Conservation (phyloP, 352 stramenopile genomes). For the Phytopythium mirpurense region DNA sequence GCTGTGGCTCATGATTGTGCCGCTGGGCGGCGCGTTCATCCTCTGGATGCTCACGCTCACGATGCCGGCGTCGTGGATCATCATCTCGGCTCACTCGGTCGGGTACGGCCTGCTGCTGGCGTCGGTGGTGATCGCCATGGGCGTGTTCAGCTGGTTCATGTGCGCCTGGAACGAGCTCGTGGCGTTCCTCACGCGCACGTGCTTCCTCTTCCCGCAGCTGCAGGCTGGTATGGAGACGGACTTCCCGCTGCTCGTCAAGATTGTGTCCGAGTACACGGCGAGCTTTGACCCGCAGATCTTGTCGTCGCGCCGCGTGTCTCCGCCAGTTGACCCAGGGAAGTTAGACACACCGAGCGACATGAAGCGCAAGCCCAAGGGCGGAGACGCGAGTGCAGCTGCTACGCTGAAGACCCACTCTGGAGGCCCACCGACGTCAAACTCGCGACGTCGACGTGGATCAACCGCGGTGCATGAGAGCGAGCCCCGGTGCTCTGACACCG, state of each 20-base stretch:
- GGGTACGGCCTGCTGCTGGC: slow-evolving; percentile 68
- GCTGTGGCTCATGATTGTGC: slow-evolving; percentile 70
- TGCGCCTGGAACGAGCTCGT: slow-evolving; percentile 74
- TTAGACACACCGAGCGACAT: not conserved
- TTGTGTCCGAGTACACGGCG: slow-evolving; percentile 79
- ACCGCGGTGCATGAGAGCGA: not conserved
- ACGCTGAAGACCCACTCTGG: not conserved
- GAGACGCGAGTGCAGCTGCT: not conserved
- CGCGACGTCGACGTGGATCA: not conserved
- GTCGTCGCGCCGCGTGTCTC: slow-evolving; percentile 22
- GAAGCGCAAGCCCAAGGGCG: not conserved
- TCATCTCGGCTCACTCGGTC: slow-evolving; percentile 75
- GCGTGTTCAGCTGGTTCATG: slow-evolving; percentile 78
- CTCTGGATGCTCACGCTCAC: slow-evolving; percentile 75
- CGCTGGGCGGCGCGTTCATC: slow-evolving; percentile 51
- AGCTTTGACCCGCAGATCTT: slow-evolving; percentile 77
- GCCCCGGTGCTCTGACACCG: no score
- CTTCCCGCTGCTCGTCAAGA: slow-evolving; percentile 74
- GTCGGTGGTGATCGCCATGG: slow-evolving; percentile 72
- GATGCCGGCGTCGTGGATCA: slow-evolving; percentile 78
- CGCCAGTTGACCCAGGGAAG: slow-evolving; percentile 5
- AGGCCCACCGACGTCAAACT: not conserved
- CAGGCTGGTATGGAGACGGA: slow-evolving; percentile 67
- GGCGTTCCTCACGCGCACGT: slow-evolving; percentile 73
- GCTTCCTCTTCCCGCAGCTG: slow-evolving; percentile 78